phyloP scores from a whole-genome alignment of 169 alveolate species.

The Perkinsus chesapeaki region DNA sequence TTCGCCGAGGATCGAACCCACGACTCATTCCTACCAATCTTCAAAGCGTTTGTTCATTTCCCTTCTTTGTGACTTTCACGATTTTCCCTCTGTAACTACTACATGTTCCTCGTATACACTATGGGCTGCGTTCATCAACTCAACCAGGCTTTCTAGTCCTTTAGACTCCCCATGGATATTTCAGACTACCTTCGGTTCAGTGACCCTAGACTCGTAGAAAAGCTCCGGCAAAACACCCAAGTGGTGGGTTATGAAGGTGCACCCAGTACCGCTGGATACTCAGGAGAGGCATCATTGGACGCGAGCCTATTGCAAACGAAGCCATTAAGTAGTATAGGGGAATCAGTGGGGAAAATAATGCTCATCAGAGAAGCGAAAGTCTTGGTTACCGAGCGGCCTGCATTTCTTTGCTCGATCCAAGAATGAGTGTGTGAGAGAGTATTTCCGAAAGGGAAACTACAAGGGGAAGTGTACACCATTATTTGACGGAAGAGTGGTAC shows the following conservation, averaged over 20 bases:
- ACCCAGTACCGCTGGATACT: neutral
- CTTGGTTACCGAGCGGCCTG: too few species aligned
- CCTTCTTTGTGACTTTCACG: too few species aligned
- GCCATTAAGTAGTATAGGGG: neutral
- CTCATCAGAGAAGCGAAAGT: too few species aligned
- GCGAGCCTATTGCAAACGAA: neutral
- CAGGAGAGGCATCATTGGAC: neutral
- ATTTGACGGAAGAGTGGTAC: neutral
- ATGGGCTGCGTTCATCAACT: too few species aligned
- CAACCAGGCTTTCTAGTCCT: neutral
- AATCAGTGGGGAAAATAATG: neutral
- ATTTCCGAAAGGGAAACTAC: neutral
- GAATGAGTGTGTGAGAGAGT: neutral
- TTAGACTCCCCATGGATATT: neutral
- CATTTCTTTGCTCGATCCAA: neutral
- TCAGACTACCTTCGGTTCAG: neutral
- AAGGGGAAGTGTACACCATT: neutral
- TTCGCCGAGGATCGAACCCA: too few species aligned
- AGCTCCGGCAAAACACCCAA: neutral
- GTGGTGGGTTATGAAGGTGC: neutral
- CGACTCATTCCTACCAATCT: too few species aligned
- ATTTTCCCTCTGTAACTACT: too few species aligned
- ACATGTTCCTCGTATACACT: too few species aligned
- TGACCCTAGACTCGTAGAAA: neutral
- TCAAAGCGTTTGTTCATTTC: too few species aligned